Base-by-base conservation (phyloP, 148 eudicot genomes). In the Nyssa sinensis region DNA sequence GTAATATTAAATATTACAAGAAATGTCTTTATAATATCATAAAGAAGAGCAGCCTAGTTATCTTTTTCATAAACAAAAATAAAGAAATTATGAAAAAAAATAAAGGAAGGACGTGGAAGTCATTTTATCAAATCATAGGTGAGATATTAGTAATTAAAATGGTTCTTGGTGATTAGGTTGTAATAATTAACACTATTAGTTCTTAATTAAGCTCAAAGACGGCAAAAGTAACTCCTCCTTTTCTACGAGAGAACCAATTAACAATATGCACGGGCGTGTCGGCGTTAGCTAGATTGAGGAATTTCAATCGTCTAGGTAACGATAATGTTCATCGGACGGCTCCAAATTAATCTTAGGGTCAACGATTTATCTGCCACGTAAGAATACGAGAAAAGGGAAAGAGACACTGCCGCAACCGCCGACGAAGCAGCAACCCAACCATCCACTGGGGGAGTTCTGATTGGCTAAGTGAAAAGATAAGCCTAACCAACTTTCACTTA, bases 271-370 rank as follows among this genome's bases (percentile, higher is more conserved):
- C 10, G 44, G 29, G 4, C 6, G 27, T 35, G 67, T 70, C 64
- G 57, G 31, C 49, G 37, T 72, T 32, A 28, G 27, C 62, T 4
- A 24, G 41, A 51, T 59, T 29, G 64, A n/a, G 64, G 71, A 67
- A 57, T 74, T 74, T 58, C 4, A 59, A 25, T 0, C 74, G 32
- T 58, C 23, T 3, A 1, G 73, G 47, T 0, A 13, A 70, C 63
- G 0, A 57, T n/a, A n/a, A n/a, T n/a, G n/a, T 53, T 24, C 35
- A 53, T 31, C 62, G 25, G 13, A 70, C 33, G 64, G 23, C 29
- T 27, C 49, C n/a, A 0, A 49, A 35, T 71, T 33, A 0, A 16
- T 16, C 32, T 59, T 5, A 49, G 1, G 14, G 24, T 51, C 62
- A 64, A 19, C 17, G 21, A 4, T 29, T 19, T 32, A 55, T 70